Evolutionary conservation across 148 eudicot genomes (phyloP), one percentile per base, ranked within the genome.

Genomic region (Spergularia bocconei): DNA sequence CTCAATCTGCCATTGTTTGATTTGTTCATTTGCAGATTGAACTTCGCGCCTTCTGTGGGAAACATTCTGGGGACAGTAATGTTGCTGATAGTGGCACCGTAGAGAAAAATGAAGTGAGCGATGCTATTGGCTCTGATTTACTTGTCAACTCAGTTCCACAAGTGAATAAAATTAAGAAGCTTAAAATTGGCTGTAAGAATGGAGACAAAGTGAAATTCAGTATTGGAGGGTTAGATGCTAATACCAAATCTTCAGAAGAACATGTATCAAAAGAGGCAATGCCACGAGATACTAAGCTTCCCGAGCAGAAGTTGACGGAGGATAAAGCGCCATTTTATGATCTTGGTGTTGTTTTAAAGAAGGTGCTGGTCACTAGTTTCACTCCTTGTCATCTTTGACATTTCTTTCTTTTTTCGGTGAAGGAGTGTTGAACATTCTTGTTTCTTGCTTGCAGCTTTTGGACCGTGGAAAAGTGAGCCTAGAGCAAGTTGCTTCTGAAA

Each of bases 11-110:
- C 17, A 62, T 41, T 54, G 47, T 63, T 68, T 3, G 4, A 29
- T 20, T 38, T 59, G 33, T 54, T 25, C 20, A 72, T 69, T 0
- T 74, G 11, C 81, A 95, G 99, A 91, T 92, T 82, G 99, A 95
- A 83, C 74, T 95, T 73, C 86, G 98, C 29, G 97, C 96, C 13
- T 95, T 88, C 77, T 95, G 99, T 79, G 76, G 84, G 39, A 95
- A 89, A 77, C 99, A 95, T 81, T 95, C 99, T 41, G 91, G 80
- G 33, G 75, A 77, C 36, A 78, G 50, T n/a, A 75, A 66, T 71
- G 77, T 29, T 64, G 69, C 72, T 60, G 77, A 41, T 44, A 55
- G 63, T 74, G 72, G 70, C 72, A 25, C 33, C 60, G 63, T 76
- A 23, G 84, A 78, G 63, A 63, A 21, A 21, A 87, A 82, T 70